Evolutionary conservation across 2,329 filamentous ascomycete genomes (phyloP), one percentile per base, ranked within the genome.

Genomic region (Xylariaceae sp.): DNA sequence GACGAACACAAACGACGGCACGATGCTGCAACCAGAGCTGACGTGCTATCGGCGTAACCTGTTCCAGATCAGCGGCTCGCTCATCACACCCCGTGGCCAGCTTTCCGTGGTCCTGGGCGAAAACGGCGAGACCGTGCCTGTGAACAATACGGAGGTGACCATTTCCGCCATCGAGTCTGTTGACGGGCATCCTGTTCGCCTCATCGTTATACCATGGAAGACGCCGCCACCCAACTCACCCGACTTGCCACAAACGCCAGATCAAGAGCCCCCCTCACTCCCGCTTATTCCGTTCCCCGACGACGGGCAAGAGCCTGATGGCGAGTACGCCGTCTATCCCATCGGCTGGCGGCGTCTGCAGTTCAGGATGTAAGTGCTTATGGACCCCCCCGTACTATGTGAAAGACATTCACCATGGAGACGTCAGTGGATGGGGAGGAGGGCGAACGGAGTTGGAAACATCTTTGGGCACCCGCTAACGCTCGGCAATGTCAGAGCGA

Each of bases 121-220:
- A 43, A 78, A 85, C 38, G 88, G 88, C 31, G 86, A 94, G 59
- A 83, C 85, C 31, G 81, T 94, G 28, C 83, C 85, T 2, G 87
- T 96, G 34, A 76, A 79, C 47, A 84, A 73, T 47, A 85, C 90
- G 61, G 89, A 97, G 60, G 78, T 96, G 37, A 81, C 83, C 38
- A 86, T 97, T 32, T 94, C 88, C 4, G 90, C 90, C 7, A 94
- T 88, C 34, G 90, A 97, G 61, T 96, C 90, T 2, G 88, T 95
- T 12, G 90, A 97, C 60, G 87, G 88, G 23, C 90, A 95, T 53
- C 69, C 85, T 0, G 88, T 96, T 30, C 90, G 94, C 53, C 81
- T 97, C 46, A 96, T 97, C 47, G 92, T 92, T 6, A 94, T 97
- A 43, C 90, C 90, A 1, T 97, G 90, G 90, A 97, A 97, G 69